These are phyloP conservation scores for Teunomyces atbi DNA, from an alignment of 805 yeast species.

Conservation along the genomic window DNA sequence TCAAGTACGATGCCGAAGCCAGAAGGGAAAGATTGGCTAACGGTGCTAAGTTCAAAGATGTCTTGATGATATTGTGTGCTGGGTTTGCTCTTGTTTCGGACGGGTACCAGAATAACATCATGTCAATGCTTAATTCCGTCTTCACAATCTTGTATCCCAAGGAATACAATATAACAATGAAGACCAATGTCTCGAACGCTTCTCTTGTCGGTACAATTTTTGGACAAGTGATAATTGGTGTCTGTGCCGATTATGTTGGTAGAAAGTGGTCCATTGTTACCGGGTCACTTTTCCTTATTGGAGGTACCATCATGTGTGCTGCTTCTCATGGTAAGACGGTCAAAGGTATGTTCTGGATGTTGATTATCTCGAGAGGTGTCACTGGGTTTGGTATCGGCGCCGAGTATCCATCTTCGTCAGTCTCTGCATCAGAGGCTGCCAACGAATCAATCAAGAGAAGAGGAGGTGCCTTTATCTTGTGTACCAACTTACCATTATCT, in stretches of 20 bases:
- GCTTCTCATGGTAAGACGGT: slow-evolving; percentile 61
- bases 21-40: slow-evolving; percentile 28
- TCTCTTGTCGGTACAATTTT: slow-evolving; percentile 66
- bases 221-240: slow-evolving; percentile 64
- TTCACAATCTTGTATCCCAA: slow-evolving; percentile 51
- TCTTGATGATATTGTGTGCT: slow-evolving; percentile 54
- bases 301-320: slow-evolving; percentile 66
- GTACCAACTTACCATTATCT: slow-evolving; percentile 70
- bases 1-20: slow-evolving; percentile 31
- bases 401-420: slow-evolving; percentile 69
- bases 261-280: slow-evolving; percentile 68
- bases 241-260: slow-evolving; percentile 63
- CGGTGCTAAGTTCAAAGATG: slow-evolving; percentile 26
- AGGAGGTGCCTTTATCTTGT: slow-evolving; percentile 63
- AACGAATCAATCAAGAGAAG: slow-evolving; percentile 62
- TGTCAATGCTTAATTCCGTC: slow-evolving; percentile 65
- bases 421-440: slow-evolving; percentile 70
- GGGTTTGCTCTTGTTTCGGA: slow-evolving; percentile 77
- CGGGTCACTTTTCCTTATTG: slow-evolving; percentile 58
- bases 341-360: slow-evolving; percentile 76
- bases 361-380: slow-evolving; percentile 67
- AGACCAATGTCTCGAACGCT: slow-evolving; percentile 68
- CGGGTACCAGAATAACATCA: slow-evolving; percentile 72
- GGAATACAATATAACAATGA: slow-evolving; percentile 43
- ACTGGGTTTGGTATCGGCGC: slow-evolving; percentile 81